phyloP scores from a whole-genome alignment of 1,284 basidiomycete genomes.

The Naganishia sp. region DNA sequence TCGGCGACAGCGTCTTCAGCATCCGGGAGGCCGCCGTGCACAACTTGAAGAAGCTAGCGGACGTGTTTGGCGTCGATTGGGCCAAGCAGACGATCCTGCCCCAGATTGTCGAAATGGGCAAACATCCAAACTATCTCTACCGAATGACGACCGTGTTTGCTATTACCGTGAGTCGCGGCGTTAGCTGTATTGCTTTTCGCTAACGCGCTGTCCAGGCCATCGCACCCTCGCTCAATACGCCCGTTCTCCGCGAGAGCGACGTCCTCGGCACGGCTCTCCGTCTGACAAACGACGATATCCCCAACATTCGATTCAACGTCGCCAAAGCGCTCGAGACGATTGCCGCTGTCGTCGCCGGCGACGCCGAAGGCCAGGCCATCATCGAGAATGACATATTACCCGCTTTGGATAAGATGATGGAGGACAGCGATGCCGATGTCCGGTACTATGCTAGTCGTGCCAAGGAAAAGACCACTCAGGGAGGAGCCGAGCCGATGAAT shows the following conservation, averaged over 20 bases:
- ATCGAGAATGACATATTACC: conserved; percentile 75
- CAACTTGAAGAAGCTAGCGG: conserved; percentile 95
- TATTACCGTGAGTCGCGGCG: conserved; percentile 73
- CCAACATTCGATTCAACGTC: conserved; percentile 99
- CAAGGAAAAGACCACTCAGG: conserved; percentile 45
- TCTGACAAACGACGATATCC: conserved; percentile 88
- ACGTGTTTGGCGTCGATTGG: conserved; percentile 99
- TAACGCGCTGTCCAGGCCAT: conserved; percentile 68
- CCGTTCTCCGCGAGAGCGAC: conserved; percentile 76
- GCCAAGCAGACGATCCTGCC: conserved; percentile 92
- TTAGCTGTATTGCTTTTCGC: not conserved
- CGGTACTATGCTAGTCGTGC: conserved; percentile 54
- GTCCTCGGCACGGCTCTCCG: conserved; percentile 84
- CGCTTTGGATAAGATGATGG: conserved; percentile 80
- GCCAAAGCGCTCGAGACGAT: conserved; percentile 90
- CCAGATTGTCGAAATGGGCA: conserved; percentile 96
- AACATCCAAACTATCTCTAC: conserved; percentile 96
- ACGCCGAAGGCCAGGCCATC: conserved; percentile 72
- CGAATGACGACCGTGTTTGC: conserved; percentile 99
- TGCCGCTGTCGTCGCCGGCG: conserved; percentile 67
- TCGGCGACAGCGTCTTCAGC: conserved; percentile 97
- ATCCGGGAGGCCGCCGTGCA: conserved; percentile 97
- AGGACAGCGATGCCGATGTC: conserved; percentile 93
- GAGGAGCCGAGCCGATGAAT: conserved; percentile 33
- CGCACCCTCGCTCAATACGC: conserved; percentile 83